phyloP scores from a whole-genome alignment of 768 basidiomycete genomes.

The Russula virescens region DNA sequence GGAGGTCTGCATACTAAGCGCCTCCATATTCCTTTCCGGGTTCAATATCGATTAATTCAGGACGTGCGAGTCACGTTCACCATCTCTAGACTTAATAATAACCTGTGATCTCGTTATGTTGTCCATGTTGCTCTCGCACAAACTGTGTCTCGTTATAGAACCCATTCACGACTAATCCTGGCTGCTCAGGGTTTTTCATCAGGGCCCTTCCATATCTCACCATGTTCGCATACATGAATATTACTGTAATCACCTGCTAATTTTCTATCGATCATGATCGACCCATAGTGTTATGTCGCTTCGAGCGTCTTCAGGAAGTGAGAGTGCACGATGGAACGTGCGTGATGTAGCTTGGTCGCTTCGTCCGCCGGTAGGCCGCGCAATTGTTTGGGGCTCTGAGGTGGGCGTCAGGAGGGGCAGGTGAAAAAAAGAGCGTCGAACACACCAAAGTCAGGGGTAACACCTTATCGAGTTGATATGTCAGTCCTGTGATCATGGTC shows the following conservation, averaged over 20 bases:
- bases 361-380: conserved; percentile 14
- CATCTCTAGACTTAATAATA: not conserved
- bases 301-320: conserved; percentile 22
- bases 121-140: not conserved
- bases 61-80: not conserved
- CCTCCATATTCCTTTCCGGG: conserved; percentile 25
- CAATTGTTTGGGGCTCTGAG: conserved; percentile 18
- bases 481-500: conserved; percentile 64
- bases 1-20: conserved; percentile 22
- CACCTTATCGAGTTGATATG: conserved; percentile 52
- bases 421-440: conserved; percentile 19
- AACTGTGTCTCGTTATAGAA: not conserved
- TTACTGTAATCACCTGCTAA: too few species aligned
- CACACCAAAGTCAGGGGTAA: conserved; percentile 58
- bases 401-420: not conserved
- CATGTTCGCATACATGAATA: too few species aligned
- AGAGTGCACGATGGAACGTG: conserved; percentile 13
- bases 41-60: conserved; percentile 14
- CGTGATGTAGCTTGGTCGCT: conserved; percentile 20
- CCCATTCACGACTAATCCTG: not conserved
- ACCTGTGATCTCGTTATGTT: not conserved
- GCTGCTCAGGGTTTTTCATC: not conserved
- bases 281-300: conserved; percentile 4
- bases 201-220: too few species aligned
- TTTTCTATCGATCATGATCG: not conserved